Conservation (phyloP, 768 basidiomycete species). For the Leccinum broughii region DNA sequence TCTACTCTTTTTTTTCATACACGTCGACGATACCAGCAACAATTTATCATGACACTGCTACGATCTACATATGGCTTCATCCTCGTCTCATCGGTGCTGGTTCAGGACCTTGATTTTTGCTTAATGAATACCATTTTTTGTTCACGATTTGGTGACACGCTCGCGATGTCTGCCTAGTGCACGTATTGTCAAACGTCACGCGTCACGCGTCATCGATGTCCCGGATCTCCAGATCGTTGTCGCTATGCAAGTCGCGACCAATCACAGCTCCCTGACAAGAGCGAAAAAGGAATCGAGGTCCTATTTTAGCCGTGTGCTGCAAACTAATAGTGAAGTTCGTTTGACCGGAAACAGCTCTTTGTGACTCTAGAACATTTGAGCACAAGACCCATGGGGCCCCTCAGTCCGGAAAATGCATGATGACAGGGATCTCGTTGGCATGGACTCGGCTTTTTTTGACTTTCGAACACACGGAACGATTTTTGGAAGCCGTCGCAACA, state of each 20-base stretch:
- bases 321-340: too few species aligned
- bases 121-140: conserved; percentile 13
- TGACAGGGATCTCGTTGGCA: too few species aligned
- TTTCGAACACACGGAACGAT: too few species aligned
- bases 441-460: too few species aligned
- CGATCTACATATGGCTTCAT: conserved; percentile 3
- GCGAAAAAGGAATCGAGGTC: too few species aligned
- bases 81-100: conserved; percentile 1
- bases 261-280: background rate
- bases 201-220: background rate
- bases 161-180: background rate
- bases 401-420: too few species aligned
- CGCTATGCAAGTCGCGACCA: background rate
- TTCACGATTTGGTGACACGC: background rate
- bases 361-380: too few species aligned
- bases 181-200: background rate
- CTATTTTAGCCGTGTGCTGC: too few species aligned
- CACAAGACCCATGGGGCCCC: too few species aligned
- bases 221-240: too few species aligned
- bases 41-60: conserved; percentile 14
- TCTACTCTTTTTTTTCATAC: conserved; percentile 2
- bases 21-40: background rate
- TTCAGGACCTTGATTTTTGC: conserved; percentile 2
- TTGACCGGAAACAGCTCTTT: too few species aligned
- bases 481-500: too few species aligned